phyloP scores from a whole-genome alignment of 2,329 filamentous ascomycete species.

The Cercospora citrullina region DNA sequence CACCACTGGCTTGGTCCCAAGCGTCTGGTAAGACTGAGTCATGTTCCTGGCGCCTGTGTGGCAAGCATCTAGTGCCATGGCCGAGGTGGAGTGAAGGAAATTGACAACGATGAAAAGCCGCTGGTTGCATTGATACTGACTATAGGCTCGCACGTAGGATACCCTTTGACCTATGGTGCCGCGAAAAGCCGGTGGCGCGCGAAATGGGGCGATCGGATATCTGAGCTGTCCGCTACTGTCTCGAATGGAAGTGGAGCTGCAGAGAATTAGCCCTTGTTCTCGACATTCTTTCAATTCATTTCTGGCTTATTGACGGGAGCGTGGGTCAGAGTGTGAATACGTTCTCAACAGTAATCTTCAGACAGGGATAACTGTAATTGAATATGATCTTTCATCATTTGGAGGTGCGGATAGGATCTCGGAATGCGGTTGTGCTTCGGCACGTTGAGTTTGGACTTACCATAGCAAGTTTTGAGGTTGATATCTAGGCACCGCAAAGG shows the following conservation, averaged over 20 bases:
- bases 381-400: conserved; percentile 72
- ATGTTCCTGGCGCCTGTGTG: neutral
- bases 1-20: neutral
- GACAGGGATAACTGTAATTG: conserved; percentile 90
- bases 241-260: neutral
- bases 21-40: neutral
- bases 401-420: conserved; percentile 23
- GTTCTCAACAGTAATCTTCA: conserved; percentile 89
- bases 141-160: neutral
- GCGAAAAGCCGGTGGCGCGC: neutral
- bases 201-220: neutral
- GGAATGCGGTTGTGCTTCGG: neutral
- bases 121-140: neutral
- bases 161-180: neutral
- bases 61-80: neutral
- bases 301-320: neutral
- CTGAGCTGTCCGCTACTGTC: neutral
- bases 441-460: neutral
- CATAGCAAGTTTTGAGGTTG: neutral
- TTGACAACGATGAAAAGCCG: neutral
- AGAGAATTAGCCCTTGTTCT: neutral
- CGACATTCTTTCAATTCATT: neutral
- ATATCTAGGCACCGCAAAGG: neutral
- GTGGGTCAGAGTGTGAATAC: conserved; percentile 73
- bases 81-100: neutral